Evolutionary conservation across 1,139 yeast genomes (phyloP), one percentile per base, ranked within the genome.

Genomic region (Magnusiomyces tetraspermus): DNA sequence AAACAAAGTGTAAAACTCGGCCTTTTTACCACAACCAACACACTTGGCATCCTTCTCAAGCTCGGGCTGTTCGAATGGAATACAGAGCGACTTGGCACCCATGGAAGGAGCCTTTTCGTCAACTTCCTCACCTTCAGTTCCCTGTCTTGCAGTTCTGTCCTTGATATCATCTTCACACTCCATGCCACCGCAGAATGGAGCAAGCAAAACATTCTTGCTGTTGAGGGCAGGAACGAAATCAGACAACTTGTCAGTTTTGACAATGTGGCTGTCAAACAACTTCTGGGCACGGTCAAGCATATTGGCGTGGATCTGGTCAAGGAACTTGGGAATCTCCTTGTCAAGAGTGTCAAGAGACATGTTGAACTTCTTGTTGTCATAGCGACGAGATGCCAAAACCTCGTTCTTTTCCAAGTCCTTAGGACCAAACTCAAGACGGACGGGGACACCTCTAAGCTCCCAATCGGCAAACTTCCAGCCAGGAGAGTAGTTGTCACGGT

Each of bases 11-110:
- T 85, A 89, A 67, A 79, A 79, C 59, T 79, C 70, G 50, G 98
- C 98, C 46, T 72, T 71, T 63, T 73, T 75, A 58, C 78, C 85
- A 79, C 97, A 92, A 22, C 67, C 66, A 59, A 88, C 83, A 82
- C 98, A 94, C 72, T 82, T 84, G 61, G 88, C 87, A 62, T 83
- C 90, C 58, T 71, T 75, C 70, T 80, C 79, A 70, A 90, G 78
- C 63, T 74, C 78, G 57, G 96, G 96, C 76, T 90, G 97, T 48
- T 87, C 85, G 66, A 83, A 83, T 60, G 98, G 98, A 71, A 90
- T 89, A 79, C 99, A 94, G 71, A 94, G 77, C 21, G 96, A 85
- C 76, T 94, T 94, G 62, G 99, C 99, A 67, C 99, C 99, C 99
- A 94, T 94, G 56, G 95, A 83, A 66, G 98, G 98, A 28, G 98